A percentile compares a stretch with the other conserved stretches of the same genome.
Conservation (phyloP, 2,329 filamentous ascomycete genomes). For the Botrytis fabae region DNA sequence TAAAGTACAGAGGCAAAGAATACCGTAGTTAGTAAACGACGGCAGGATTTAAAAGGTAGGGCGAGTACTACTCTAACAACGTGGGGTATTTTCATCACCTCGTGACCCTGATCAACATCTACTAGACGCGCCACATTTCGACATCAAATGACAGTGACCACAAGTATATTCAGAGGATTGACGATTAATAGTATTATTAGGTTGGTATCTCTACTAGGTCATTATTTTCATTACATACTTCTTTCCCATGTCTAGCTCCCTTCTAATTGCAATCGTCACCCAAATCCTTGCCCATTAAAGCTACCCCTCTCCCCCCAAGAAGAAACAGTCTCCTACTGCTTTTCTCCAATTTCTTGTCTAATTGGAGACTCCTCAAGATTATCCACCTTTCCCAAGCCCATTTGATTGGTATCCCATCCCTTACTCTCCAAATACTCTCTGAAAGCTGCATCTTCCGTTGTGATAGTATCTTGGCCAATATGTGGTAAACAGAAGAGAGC, state of each 20-base stretch:
- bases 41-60: background rate
- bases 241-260: background rate
- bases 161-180: too few species aligned
- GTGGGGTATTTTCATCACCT: background rate
- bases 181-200: background rate
- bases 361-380: slow-evolving; percentile 20
- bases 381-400: slow-evolving; percentile 46
- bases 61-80: background rate
- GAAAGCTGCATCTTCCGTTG: slow-evolving; percentile 73
- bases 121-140: background rate
- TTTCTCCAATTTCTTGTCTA: slow-evolving; percentile 11
- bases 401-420: slow-evolving; percentile 70
- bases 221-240: slow-evolving; percentile 11
- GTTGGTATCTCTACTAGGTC: background rate
- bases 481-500: slow-evolving; percentile 70
- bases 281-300: too few species aligned
- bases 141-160: background rate
- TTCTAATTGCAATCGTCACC: background rate
- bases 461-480: slow-evolving; percentile 84
- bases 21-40: too few species aligned
- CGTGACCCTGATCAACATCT: background rate
- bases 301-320: too few species aligned
- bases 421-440: slow-evolving; percentile 69
- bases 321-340: background rate
- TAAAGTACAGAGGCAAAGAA: background rate